A percentile compares a stretch with the other conserved stretches of the same genome.
Conservation (phyloP, 2,329 filamentous ascomycete genomes). For the Trichoderma sp. region DNA sequence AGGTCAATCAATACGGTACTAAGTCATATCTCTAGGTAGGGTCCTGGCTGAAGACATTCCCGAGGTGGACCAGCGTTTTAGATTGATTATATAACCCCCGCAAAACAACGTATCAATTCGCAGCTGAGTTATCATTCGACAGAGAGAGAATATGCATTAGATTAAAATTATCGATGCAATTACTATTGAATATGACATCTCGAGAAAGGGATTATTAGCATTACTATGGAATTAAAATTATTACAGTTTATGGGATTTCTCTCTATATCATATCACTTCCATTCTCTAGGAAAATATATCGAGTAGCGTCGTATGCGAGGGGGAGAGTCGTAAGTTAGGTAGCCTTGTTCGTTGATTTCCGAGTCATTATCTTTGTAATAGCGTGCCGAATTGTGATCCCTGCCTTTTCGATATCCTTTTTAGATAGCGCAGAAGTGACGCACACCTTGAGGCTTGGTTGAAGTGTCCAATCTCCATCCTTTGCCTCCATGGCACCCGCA, state of each 20-base stretch:
- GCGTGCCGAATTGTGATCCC: slow-evolving; percentile 85
- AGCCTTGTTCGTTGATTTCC: slow-evolving; percentile 50
- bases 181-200: neutral
- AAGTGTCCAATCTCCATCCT: slow-evolving; percentile 67
- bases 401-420: slow-evolving; percentile 94
- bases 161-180: neutral
- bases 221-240: neutral
- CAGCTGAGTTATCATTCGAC: neutral
- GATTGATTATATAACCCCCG: slow-evolving; percentile 1
- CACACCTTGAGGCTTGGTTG: slow-evolving; percentile 87
- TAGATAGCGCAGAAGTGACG: slow-evolving; percentile 79
- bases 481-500: slow-evolving; percentile 58
- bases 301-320: neutral
- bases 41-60: neutral
- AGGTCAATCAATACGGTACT: neutral
- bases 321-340: neutral
- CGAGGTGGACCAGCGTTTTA: neutral
- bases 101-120: neutral
- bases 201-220: neutral
- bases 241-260: neutral
- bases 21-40: neutral
- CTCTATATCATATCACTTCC: neutral
- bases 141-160: neutral
- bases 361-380: slow-evolving; percentile 84
- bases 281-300: neutral